Evolutionary conservation across 2,329 filamentous ascomycete species (phyloP).

Genomic region (Exophiala aquamarina): DNA sequence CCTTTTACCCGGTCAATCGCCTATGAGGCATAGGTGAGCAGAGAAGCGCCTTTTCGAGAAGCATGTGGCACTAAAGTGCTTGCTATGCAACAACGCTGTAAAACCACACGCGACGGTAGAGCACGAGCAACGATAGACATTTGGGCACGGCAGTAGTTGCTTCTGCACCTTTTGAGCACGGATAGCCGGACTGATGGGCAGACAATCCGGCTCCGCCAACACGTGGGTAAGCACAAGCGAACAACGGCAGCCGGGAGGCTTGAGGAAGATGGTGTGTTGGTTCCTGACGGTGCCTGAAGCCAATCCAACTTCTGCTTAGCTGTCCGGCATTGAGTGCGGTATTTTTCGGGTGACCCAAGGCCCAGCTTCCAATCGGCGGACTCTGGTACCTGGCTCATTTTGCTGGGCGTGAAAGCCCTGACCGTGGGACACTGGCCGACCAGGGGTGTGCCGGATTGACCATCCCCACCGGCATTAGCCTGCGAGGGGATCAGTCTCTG

Average conservation of each 20-base stretch:
- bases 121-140: no score
- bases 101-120: no score
- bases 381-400: constrained; percentile 21
- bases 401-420: constrained; percentile 5
- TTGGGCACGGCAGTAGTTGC: no score
- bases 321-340: constrained; percentile 16
- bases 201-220: constrained; percentile 7
- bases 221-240: constrained; percentile 24
- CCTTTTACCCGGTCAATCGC: no score
- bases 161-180: no score
- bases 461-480: constrained; percentile 25
- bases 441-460: constrained; percentile 2
- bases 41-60: no score
- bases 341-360: constrained; percentile 13
- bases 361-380: constrained; percentile 22
- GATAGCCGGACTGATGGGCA: no score
- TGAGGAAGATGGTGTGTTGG: constrained; percentile 14
- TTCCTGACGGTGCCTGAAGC: constrained; percentile 24
- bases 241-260: constrained; percentile 10
- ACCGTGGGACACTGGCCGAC: constrained; percentile 3
- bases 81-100: no score
- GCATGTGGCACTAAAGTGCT: no score
- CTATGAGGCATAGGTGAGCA: background rate
- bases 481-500: constrained; percentile 8
- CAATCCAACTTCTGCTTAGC: constrained; percentile 23